Evolutionary conservation across 345 rosid genomes (phyloP).

Genomic region (Passiflora organensis): DNA sequence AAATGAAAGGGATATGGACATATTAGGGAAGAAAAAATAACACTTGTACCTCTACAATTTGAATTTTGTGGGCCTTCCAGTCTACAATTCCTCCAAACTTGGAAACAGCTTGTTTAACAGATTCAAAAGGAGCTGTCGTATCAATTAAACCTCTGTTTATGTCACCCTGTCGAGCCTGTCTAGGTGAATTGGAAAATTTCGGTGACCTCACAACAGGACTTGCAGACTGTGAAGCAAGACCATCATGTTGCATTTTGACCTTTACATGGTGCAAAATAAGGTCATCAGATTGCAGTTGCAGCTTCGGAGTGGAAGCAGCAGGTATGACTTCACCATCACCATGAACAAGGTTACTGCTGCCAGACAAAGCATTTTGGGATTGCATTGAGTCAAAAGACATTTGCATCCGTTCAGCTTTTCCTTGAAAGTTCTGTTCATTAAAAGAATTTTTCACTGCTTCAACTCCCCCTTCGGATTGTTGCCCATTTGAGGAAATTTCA

Average conservation of each 20-base stretch:
- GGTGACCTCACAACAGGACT: constrained; percentile 20
- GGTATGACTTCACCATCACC: constrained; percentile 12
- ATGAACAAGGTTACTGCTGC: constrained; percentile 8
- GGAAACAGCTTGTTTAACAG: constrained; percentile 93
- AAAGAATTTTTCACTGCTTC: no score
- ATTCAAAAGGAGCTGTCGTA: constrained; percentile 83
- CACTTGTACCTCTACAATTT: constrained; percentile 66
- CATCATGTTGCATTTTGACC: background rate
- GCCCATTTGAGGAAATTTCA: background rate
- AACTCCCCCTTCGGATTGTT: constrained; percentile 16
- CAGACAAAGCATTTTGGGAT: constrained; percentile 9
- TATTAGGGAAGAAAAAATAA: background rate
- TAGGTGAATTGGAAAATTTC: no score
- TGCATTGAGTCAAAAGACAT: no score
- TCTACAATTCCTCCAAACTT: constrained; percentile 95
- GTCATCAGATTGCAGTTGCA: constrained; percentile 3
- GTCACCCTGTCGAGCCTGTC: constrained; percentile 10
- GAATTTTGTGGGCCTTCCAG: constrained; percentile 88
- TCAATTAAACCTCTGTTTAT: constrained; percentile 60
- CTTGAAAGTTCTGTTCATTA: no score
- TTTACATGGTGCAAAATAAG: background rate
- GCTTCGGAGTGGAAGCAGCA: constrained; percentile 6
- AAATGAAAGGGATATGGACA: constrained; percentile 7
- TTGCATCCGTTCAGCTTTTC: no score
- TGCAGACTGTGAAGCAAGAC: no score